A percentile compares a stretch with the other conserved stretches of the same genome.
These are phyloP conservation scores for Coemansia sp. DNA, from an alignment of 192 early-diverging fungal species.

Conservation along the genomic window DNA sequence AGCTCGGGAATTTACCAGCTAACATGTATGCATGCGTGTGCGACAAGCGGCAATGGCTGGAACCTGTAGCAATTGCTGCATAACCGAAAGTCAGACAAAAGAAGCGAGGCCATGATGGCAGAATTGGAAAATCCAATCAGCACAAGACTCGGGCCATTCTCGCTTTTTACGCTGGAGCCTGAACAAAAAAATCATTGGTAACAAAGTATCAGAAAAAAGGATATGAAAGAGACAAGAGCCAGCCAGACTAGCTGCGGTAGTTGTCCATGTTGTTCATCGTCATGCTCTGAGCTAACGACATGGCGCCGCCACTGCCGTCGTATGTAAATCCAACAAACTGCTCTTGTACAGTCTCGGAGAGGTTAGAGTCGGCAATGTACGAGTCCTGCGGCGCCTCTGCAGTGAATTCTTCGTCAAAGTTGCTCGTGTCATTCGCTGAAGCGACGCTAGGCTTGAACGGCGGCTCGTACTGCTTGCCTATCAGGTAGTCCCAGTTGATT, in stretches of 20 bases:
- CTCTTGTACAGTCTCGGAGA: conserved; percentile 86
- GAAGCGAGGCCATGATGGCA: no score
- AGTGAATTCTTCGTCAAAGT: conserved; percentile 98
- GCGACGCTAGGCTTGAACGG: conserved; percentile 90
- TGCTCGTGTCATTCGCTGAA: conserved; percentile 89
- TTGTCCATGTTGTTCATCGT: conserved; percentile 52
- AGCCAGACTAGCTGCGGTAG: conserved; percentile 26
- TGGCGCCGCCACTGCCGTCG: conserved; percentile 70
- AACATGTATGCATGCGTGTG: no score
- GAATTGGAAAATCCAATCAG: no score
- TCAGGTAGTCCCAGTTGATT: conserved; percentile 87
- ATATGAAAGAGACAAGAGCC: neutral
- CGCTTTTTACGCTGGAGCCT: no score
- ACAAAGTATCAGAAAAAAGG: neutral
- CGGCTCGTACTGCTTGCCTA: conserved; percentile 87
- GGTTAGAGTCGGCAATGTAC: conserved; percentile 72
- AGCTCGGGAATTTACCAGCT: no score
- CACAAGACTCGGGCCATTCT: no score
- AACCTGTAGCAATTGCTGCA: no score
- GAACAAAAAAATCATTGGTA: no score
- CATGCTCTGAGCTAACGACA: conserved; percentile 60
- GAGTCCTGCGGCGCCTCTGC: conserved; percentile 91
- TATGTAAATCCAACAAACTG: conserved; percentile 97
- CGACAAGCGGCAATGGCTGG: no score
- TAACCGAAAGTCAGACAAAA: no score